Percentiles rank a stretch among this genome's conserved stretches.
Evolutionary conservation across 2,329 filamentous ascomycete species (phyloP).

Genomic region (Fusarium falciforme): DNA sequence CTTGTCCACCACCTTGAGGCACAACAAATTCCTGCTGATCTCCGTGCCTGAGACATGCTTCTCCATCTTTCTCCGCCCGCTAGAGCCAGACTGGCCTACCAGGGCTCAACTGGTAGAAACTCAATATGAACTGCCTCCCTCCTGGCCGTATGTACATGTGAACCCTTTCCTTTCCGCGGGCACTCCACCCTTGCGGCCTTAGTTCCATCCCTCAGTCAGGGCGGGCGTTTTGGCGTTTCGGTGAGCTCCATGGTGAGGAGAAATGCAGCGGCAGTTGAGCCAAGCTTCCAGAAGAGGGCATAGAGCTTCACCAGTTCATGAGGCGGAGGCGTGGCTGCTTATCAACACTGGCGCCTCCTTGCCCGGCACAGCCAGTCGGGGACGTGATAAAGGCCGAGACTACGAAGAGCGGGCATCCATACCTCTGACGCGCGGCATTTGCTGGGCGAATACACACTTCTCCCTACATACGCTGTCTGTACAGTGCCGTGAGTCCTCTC

Average conservation of each 20-base stretch:
- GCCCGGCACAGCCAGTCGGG: background rate
- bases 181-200: conserved; percentile 2
- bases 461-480: conserved; percentile 11
- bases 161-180: conserved; percentile 7
- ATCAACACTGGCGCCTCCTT: background rate
- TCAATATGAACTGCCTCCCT: conserved; percentile 27
- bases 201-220: background rate
- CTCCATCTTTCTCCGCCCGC: conserved; percentile 32
- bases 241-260: background rate
- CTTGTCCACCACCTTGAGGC: conserved; percentile 32
- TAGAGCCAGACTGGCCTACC: conserved; percentile 7
- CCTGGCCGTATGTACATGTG: conserved; percentile 15
- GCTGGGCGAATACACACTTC: conserved; percentile 12
- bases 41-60: conserved; percentile 36
- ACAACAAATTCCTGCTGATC: conserved; percentile 19
- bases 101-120: conserved; percentile 24
- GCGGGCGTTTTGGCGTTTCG: background rate
- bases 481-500: conserved; percentile 6
- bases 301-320: background rate
- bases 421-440: conserved; percentile 23
- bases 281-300: conserved; percentile 32
- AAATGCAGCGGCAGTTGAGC: conserved; percentile 25
- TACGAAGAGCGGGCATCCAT: conserved; percentile 3
- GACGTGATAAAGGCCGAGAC: background rate
- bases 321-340: background rate